Percentiles rank a stretch among this genome's conserved stretches.
Evolutionary conservation across 176 grass and related monocot species (phyloP).

Genomic region (Hordeum marinum): DNA sequence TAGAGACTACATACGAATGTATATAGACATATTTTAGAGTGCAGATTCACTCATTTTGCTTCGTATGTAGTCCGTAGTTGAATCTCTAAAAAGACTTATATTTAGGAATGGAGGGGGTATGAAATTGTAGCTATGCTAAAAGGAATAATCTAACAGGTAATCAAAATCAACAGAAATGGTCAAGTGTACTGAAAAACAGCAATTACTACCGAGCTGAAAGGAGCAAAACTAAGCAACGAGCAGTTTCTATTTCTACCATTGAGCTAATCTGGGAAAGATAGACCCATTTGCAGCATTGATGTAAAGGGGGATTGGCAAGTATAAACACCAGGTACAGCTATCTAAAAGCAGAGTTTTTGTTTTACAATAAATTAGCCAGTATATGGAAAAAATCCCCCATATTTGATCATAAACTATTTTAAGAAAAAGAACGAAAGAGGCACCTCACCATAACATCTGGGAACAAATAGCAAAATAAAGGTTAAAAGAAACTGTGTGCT

Average conservation of each 20-base stretch:
- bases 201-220: background rate
- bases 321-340: background rate
- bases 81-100: too few species aligned
- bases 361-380: background rate
- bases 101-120: too few species aligned
- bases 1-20: too few species aligned
- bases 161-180: constrained; percentile 5
- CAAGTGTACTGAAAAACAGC: background rate
- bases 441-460: background rate
- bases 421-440: background rate
- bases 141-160: background rate
- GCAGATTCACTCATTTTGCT: too few species aligned
- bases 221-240: background rate
- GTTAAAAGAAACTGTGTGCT: background rate
- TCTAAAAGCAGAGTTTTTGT: background rate
- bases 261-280: background rate
- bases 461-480: background rate
- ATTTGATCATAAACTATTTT: background rate
- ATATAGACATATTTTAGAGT: too few species aligned
- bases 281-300: background rate
- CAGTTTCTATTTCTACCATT: background rate
- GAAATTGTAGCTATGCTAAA: background rate
- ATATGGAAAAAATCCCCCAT: background rate
- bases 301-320: background rate
- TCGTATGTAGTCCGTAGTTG: too few species aligned